These are phyloP conservation scores for Aspergillus funiculosus DNA, from an alignment of 495 filamentous ascomycete species.

Conservation along the genomic window DNA sequence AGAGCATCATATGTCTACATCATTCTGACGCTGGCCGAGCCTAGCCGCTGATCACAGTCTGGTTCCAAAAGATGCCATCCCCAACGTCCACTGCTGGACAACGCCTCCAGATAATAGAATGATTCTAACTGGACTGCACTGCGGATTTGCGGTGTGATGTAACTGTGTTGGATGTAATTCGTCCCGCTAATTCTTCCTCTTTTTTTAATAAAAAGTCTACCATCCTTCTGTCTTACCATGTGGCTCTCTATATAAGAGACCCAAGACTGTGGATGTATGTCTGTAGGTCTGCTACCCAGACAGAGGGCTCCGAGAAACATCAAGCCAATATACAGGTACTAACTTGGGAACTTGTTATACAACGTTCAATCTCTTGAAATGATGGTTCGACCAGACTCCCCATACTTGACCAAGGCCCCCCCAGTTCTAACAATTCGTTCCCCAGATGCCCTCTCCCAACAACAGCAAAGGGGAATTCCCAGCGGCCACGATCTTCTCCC, in stretches of 20 bases:
- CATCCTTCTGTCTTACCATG: constrained; percentile 1
- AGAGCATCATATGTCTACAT: constrained; percentile 1
- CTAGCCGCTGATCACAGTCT: not conserved
- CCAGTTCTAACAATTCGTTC: not conserved
- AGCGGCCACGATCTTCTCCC: not conserved
- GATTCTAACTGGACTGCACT: constrained; percentile 4
- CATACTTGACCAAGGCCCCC: not conserved
- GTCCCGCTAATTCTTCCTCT: not conserved
- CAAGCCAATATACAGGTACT: no score
- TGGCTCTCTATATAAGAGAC: not conserved
- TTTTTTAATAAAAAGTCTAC: not conserved
- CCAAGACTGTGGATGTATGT: no score
- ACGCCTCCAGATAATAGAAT: not conserved
- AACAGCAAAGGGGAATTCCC: not conserved
- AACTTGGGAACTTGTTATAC: no score
- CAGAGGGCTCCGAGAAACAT: not conserved
- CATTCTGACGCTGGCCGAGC: constrained; percentile 5
- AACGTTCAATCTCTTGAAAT: not conserved
- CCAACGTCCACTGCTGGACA: not conserved
- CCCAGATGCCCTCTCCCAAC: no score
- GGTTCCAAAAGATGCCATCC: constrained; percentile 1
- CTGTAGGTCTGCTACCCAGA: no score
- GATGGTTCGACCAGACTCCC: not conserved
- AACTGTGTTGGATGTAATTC: not conserved
- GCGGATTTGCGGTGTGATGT: constrained; percentile 12